Evolutionary conservation across 1,284 basidiomycete genomes (phyloP).

Genomic region (Singerocomus inundabilis): DNA sequence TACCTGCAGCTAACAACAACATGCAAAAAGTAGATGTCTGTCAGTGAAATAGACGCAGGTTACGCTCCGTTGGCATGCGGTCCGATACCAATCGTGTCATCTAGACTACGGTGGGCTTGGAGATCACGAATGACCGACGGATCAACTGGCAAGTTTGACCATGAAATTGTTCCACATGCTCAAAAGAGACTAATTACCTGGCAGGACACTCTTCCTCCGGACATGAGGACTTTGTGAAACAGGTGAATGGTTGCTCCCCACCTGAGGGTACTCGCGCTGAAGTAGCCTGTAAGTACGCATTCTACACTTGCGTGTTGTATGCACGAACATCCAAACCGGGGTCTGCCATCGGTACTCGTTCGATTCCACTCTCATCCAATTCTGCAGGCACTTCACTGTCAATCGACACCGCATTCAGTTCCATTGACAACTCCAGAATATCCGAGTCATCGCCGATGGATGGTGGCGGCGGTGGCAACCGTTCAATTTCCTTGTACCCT

Average conservation of each 20-base stretch:
- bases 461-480: slow-evolving; percentile 75
- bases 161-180: slow-evolving; percentile 4
- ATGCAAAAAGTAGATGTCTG: slow-evolving; percentile 17
- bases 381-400: slow-evolving; percentile 71
- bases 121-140: slow-evolving; percentile 85
- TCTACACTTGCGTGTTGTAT: slow-evolving; percentile 20
- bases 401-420: slow-evolving; percentile 81
- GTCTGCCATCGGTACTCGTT: slow-evolving; percentile 86
- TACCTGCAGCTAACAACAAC: slow-evolving; percentile 29
- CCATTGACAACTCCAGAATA: slow-evolving; percentile 83
- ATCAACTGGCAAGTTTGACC: slow-evolving; percentile 57
- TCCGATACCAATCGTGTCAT: slow-evolving; percentile 46
- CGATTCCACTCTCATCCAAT: slow-evolving; percentile 79
- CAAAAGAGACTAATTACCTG: slow-evolving; percentile 49
- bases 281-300: slow-evolving; percentile 20
- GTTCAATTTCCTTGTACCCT: slow-evolving; percentile 63
- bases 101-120: slow-evolving; percentile 81
- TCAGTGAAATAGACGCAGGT: slow-evolving; percentile 13
- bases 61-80: slow-evolving; percentile 34
- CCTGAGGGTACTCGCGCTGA: slow-evolving; percentile 63
- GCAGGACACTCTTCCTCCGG: slow-evolving; percentile 81
- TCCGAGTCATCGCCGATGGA: slow-evolving; percentile 77
- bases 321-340: slow-evolving; percentile 79
- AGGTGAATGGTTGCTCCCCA: slow-evolving; percentile 53
- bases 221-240: slow-evolving; percentile 64